Conservation (phyloP, 2,329 filamentous ascomycete genomes). For the Beauveria varroae region DNA sequence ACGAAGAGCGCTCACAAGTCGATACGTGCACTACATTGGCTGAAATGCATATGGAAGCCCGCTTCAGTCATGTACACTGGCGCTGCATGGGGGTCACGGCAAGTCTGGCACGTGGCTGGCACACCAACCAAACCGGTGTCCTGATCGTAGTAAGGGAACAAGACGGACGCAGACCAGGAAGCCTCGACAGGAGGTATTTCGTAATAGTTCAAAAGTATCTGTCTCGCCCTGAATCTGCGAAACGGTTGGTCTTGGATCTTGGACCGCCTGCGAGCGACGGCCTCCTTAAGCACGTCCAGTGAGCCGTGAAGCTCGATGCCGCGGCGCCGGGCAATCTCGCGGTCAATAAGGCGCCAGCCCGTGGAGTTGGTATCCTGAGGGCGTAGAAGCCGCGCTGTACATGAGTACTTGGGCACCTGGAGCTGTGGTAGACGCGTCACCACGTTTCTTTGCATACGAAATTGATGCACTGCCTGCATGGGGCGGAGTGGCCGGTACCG, state of each 20-base stretch:
- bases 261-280: too few relatives aligned
- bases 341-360: not conserved
- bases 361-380: not conserved
- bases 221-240: too few relatives aligned
- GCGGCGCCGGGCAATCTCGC: not conserved
- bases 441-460: not conserved
- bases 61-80: not conserved
- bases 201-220: not conserved
- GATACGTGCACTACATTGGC: too few relatives aligned
- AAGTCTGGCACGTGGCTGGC: not conserved
- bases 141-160: not conserved
- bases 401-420: not conserved
- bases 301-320: not conserved
- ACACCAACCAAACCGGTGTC: not conserved
- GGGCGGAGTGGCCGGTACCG: not conserved
- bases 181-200: not conserved
- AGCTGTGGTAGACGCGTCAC: not conserved
- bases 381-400: rapidly evolving
- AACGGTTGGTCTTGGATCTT: too few relatives aligned
- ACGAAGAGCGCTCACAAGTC: too few relatives aligned
- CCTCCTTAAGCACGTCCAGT: too few relatives aligned
- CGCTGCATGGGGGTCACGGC: not conserved
- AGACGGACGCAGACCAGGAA: not conserved
- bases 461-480: not conserved
- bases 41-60: too few relatives aligned